Conservation (phyloP, 805 yeast species). For the Candida wancherniae region DNA sequence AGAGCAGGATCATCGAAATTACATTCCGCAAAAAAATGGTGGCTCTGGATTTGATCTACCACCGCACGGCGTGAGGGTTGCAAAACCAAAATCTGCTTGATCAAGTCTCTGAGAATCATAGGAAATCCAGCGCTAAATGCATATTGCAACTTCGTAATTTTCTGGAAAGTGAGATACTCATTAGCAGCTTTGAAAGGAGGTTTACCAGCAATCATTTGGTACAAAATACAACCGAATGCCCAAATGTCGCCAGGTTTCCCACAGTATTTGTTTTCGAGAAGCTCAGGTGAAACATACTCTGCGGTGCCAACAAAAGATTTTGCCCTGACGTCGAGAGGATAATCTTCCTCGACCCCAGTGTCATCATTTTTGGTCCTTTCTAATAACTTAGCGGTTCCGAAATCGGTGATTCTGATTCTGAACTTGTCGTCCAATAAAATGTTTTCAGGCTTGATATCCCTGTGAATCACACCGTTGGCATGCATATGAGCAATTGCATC, state of each 20-base stretch:
- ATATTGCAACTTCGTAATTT: slow-evolving; percentile 71
- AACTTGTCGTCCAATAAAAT: slow-evolving; percentile 58
- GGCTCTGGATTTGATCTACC: slow-evolving; percentile 54
- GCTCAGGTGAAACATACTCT: slow-evolving; percentile 78
- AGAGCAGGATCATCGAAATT: slow-evolving; percentile 62
- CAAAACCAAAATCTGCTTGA: slow-evolving; percentile 60
- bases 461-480: slow-evolving; percentile 67
- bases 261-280: slow-evolving; percentile 65
- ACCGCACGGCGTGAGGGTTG: slow-evolving; percentile 65
- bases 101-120: slow-evolving; percentile 56
- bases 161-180: slow-evolving; percentile 77
- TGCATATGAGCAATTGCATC: slow-evolving; percentile 74
- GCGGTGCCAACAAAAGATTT: slow-evolving; percentile 85
- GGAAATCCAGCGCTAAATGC: slow-evolving; percentile 65
- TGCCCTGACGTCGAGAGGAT: slow-evolving; percentile 65
- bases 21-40: slow-evolving; percentile 64
- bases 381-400: slow-evolving; percentile 75
- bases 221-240: slow-evolving; percentile 58
- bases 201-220: slow-evolving; percentile 61
- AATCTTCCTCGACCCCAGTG: slow-evolving; percentile 37
- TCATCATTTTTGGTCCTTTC: slow-evolving; percentile 43
- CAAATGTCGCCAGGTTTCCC: slow-evolving; percentile 59
- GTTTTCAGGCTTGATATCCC: slow-evolving; percentile 84
- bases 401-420: slow-evolving; percentile 71
- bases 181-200: slow-evolving; percentile 83